phyloP scores from a whole-genome alignment of 2,329 filamentous ascomycete species.

The Aureobasidium sp. region DNA sequence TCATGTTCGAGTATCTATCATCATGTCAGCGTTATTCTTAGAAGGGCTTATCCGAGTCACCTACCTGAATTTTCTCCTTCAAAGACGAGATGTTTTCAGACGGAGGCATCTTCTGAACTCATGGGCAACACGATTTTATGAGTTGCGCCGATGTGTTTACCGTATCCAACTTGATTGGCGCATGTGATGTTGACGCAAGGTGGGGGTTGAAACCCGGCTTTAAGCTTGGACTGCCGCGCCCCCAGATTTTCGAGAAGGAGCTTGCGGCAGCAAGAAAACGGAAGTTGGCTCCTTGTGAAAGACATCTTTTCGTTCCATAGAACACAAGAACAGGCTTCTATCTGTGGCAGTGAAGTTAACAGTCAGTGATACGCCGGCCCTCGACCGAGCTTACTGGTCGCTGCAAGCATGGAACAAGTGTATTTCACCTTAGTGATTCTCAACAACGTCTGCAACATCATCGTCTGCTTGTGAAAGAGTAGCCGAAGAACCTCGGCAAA shows the following conservation, averaged over 20 bases:
- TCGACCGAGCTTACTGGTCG: not conserved
- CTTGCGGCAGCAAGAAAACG: not conserved
- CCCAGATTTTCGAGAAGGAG: not conserved
- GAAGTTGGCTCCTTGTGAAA: not conserved
- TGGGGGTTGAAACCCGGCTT: not conserved
- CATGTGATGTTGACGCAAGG: slow-evolving; percentile 10
- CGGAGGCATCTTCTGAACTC: not conserved
- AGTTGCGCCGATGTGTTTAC: not conserved
- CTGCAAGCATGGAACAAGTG: not conserved
- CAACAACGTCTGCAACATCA: not conserved
- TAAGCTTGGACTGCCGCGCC: not conserved
- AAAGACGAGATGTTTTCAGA: not conserved
- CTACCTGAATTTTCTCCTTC: not conserved
- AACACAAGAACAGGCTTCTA: not conserved
- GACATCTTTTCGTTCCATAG: not conserved
- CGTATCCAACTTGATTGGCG: not conserved
- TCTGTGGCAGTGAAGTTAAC: not conserved
- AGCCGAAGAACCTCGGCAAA: slow-evolving; percentile 10
- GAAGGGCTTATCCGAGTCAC: not conserved
- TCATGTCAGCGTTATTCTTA: not conserved
- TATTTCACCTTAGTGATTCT: not conserved
- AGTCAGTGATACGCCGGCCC: not conserved
- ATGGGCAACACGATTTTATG: not conserved
- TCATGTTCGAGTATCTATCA: slow-evolving; percentile 6
- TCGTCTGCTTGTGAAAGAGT: slow-evolving; percentile 1